These are phyloP conservation scores for Lecanicillium sp. DNA, from an alignment of 2,329 filamentous ascomycete species.

Conservation along the genomic window DNA sequence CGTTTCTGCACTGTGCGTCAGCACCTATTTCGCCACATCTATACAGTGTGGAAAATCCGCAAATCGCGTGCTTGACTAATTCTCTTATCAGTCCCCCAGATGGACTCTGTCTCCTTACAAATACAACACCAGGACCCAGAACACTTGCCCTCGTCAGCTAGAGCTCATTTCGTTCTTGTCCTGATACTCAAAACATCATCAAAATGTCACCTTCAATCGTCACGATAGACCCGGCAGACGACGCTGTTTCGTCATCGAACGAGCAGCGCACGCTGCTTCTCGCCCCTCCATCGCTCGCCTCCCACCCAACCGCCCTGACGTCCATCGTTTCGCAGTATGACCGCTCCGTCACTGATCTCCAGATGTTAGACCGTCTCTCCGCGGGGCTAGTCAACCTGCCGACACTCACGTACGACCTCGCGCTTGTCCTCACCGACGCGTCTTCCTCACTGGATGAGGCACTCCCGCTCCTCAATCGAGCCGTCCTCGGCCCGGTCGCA, in stretches of 20 bases:
- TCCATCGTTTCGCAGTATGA: constrained; percentile 64
- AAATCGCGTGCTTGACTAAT: too few species aligned
- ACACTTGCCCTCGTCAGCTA: not conserved
- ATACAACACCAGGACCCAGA: not conserved
- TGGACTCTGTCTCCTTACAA: not conserved
- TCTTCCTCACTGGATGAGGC: constrained; percentile 55
- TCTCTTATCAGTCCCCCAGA: not conserved
- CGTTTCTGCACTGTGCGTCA: constrained; percentile 4
- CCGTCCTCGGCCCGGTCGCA: constrained; percentile 62
- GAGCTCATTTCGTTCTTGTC: not conserved
- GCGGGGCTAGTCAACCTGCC: constrained; percentile 74
- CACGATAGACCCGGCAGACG: constrained; percentile 46
- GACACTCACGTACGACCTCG: constrained; percentile 67
- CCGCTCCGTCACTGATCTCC: constrained; percentile 72
- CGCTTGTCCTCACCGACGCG: constrained; percentile 76
- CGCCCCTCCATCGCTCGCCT: constrained; percentile 81
- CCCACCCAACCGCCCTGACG: constrained; percentile 71
- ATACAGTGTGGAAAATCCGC: constrained; percentile 4
- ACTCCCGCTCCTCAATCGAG: constrained; percentile 53
- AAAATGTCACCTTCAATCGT: constrained; percentile 44
- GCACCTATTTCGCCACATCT: not conserved
- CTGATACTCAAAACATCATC: constrained; percentile 7
- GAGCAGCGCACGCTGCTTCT: constrained; percentile 65
- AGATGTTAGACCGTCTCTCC: constrained; percentile 93
- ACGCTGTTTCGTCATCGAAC: constrained; percentile 34